Evolutionary conservation across 1,284 basidiomycete species (phyloP), one percentile per base, ranked within the genome.

Genomic region (Ceratobasidium sp.): DNA sequence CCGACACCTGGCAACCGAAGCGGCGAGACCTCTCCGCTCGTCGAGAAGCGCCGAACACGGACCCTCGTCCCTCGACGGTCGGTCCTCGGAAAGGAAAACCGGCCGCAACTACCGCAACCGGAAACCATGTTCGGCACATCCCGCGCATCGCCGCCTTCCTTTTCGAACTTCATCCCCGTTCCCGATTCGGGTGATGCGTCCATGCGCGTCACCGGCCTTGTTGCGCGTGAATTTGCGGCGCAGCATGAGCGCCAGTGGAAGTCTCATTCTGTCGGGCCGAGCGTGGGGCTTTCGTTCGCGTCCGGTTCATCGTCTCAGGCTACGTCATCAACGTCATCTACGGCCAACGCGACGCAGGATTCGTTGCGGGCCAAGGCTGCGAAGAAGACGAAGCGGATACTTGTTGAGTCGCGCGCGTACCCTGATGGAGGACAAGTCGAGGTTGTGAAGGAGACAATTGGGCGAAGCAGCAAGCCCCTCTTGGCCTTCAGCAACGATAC

Each of bases 21-120:
- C 47, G 19, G 24, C 45, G 29, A 36, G 8, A 33, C 45, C 45
- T 60, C 56, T 45, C 69, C 69, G 2, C 22, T 72, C 27, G 29
- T 72, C 45, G 69, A 72, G 57, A 72, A 72, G 29, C 69, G 69
- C 22, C 56, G 69, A 27, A 29, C 69, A 33, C 69, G 69, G 14
- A 72, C 69, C 1, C 57, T 72, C 14, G 57, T 72, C 50, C 69
- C 69, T 48, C 54, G 57, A 6, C 69, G 69, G 19, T 29, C 69
- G 3, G 29, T 60, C 22, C 54, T 60, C 27, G 45, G 36, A 5
- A 72, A 60, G 44, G 69, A 72, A 41, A 72, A 72, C 45, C 44
- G 47, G 15, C 54, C 45, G 19, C 36, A 41, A 41, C 36, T 5
- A 41, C 36, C n/a, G n/a, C 45, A 47, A 19, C 48, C 60, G 44